A percentile compares a stretch with the other conserved stretches of the same genome.
Evolutionary conservation across 2,329 filamentous ascomycete species (phyloP).

Genomic region (Emergomyces africanus): DNA sequence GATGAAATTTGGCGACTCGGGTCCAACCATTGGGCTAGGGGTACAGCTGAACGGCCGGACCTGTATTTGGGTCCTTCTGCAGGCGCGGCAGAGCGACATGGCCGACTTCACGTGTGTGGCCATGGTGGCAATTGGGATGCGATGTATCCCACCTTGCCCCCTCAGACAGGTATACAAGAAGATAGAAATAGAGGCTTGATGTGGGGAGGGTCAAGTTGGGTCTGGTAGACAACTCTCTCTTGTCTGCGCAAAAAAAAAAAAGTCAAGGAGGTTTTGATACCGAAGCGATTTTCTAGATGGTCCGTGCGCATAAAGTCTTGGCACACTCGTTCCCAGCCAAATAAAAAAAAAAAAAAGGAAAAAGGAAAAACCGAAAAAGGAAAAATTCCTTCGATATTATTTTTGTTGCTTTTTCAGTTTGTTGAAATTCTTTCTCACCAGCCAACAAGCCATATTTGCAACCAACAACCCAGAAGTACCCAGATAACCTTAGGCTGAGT

Average conservation of each 20-base stretch:
- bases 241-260: neutral
- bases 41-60: constrained; percentile 29
- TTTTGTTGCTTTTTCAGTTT: constrained; percentile 14
- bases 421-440: constrained; percentile 18
- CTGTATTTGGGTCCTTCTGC: constrained; percentile 23
- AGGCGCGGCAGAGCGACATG: constrained; percentile 27
- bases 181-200: neutral
- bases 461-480: neutral
- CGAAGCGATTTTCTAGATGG: constrained; percentile 7
- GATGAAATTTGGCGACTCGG: constrained; percentile 81
- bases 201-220: neutral
- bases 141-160: neutral
- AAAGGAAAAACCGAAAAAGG: constrained; percentile 20
- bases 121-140: constrained; percentile 1
- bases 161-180: neutral
- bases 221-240: neutral
- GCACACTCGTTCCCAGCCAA: constrained; percentile 4
- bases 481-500: constrained; percentile 1
- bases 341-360: constrained; percentile 14
- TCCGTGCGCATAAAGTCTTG: constrained; percentile 9
- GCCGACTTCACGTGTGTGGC: constrained; percentile 6
- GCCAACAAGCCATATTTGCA: constrained; percentile 10
- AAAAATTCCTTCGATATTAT: constrained; percentile 16
- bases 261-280: neutral
- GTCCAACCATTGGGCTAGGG: constrained; percentile 32